Evolutionary conservation across 2,329 filamentous ascomycete genomes (phyloP), one percentile per base, ranked within the genome.

Genomic region (Phaeomoniella chlamydospora): DNA sequence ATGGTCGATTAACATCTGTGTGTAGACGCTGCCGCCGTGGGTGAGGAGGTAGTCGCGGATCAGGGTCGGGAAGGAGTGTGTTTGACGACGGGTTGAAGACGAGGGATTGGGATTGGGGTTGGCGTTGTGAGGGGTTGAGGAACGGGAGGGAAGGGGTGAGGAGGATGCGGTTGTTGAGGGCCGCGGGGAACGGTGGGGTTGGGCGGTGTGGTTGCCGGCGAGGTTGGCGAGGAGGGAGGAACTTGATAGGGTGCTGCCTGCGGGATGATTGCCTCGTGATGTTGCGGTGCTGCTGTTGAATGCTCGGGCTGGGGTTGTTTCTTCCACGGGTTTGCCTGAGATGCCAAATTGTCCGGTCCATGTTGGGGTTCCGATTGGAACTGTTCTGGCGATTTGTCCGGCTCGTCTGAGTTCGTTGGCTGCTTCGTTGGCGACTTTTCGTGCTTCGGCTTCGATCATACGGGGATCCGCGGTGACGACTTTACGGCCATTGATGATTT

Each of bases 271-370:
- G 22, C 9, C 22, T 6, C 22, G 22, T 6, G 22, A 26, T 6
- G 22, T 26, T 26, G 22, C 22, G 22, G 22, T 26, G 22, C 9
- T 26, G 22, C 9, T 26, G 22, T 6, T 26, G 22, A 26, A 26
- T 6, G 22, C 22, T 6, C 22, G 22, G 22, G 22, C 6, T 26
- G 30, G 56, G 46, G 17, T 47, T 45, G 44, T 55, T 54, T 38
- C 54, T 47, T 33, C 52, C 40, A 33, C 49, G 1, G 81, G 80
- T 22, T 81, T 68, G 1, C 87, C 88, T 3, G 76, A 77, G 34
- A 79, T 71, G 6, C 88, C 88, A 33, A 81, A 75, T 46, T 81
- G 74, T 2, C 90, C 88, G 0, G 88, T 96, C 88, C 88, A 96
- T 1, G 88, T 94, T 5, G 90, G 83, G 0, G 82, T 85, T 5